Base-by-base conservation (phyloP, 2,329 filamentous ascomycete genomes). In the Botrytis elliptica region DNA sequence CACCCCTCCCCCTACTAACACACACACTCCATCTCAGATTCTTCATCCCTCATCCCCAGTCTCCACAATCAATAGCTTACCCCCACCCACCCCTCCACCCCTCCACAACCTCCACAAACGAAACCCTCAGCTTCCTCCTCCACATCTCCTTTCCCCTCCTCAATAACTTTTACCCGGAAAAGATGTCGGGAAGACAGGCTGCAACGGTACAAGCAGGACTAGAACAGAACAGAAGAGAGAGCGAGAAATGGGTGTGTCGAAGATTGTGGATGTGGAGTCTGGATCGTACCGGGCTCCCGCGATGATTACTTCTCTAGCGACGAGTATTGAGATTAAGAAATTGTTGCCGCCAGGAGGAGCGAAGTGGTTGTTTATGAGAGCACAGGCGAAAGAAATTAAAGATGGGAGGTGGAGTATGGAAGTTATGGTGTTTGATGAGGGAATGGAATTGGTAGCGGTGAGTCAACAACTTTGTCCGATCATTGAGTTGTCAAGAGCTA, bases 331-430 rank as follows among this genome's bases (percentile, higher is more conserved):
- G 25, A 67, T 67, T 25, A 67, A 67, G 40, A 52, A 52, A 22
- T 33, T 29, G 18, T 25, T 67, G 40, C 44, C 44, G 16, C 22
- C 42, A 16, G 44, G 29, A n/a, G 44, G 64, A 10, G 16, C 29
- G 22, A 52, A 52, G 46, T 67, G 64, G 18, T n/a, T 67, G 12
- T 52, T 67, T 10, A n/a, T 52, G 64, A 25, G 64, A 36, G 64
- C 64, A 1, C 40, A 25, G 64, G 44, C 64, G 22, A 67, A 67
- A 46, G 40, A 67, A 8, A 38, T 67, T 22, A 38, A 67, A 46
- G n/a, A 67, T 67, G 64, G 64, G 29, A 67, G 42, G 10, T 49
- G 52, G 64, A 67, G 64, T 49, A 67, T 67, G 64, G 64, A 67
- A 10, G 55, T 67, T 9, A 29, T 67, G 44, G 16, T 67, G 8